Conservation (phyloP, 2,329 filamentous ascomycete genomes). For the Penicillium digitatum region DNA sequence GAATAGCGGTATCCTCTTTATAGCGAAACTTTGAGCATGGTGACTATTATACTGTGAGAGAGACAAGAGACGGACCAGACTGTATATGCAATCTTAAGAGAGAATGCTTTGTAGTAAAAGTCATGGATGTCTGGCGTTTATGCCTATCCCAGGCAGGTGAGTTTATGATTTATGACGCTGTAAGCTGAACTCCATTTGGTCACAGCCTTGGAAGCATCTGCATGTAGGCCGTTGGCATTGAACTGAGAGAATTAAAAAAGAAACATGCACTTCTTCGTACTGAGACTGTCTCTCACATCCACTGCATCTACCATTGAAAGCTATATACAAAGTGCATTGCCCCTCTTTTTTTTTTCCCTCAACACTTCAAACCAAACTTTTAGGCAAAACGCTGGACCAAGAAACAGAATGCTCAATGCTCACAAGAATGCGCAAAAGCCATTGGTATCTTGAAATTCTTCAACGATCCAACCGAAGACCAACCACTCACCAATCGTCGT, state of each 20-base stretch:
- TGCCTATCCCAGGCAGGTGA: background rate
- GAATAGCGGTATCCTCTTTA: background rate
- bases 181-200: background rate
- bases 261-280: background rate
- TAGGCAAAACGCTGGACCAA: conserved; percentile 12
- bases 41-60: background rate
- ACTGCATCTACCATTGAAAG: conserved; percentile 13
- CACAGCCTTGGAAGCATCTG: background rate
- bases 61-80: background rate
- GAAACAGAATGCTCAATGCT: conserved; percentile 11
- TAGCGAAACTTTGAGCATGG: background rate
- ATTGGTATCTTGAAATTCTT: conserved; percentile 19
- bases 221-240: background rate
- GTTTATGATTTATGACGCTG: background rate
- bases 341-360: conserved; percentile 5
- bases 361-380: conserved; percentile 15
- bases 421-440: conserved; percentile 16
- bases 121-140: background rate
- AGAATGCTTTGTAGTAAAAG: background rate
- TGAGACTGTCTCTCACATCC: background rate
- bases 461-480: conserved; percentile 1
- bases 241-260: background rate
- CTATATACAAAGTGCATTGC: conserved; percentile 17
- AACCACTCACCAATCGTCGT: conserved; percentile 44
- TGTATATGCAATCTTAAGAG: background rate